Evolutionary conservation across 73 alveolate genomes (phyloP).

Genomic region (Tetrahymena borealis): DNA sequence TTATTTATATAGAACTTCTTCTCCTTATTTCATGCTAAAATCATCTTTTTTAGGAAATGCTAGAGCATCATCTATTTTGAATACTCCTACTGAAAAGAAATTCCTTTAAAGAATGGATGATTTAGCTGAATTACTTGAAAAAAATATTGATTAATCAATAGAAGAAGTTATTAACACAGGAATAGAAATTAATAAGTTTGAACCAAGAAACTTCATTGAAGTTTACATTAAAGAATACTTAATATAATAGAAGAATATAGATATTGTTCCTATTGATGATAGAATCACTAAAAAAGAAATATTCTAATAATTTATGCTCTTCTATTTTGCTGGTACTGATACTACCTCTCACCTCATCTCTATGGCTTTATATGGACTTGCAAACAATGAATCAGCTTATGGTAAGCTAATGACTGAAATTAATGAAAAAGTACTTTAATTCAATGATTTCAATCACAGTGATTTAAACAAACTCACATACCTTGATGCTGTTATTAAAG

Average conservation of each 20-base stretch:
- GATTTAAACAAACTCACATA: not conserved
- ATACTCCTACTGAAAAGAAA: not conserved
- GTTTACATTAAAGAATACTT: not conserved
- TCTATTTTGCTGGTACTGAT: constrained; percentile 36
- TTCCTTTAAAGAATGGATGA: not conserved
- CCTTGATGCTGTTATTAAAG: not conserved
- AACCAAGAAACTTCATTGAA: not conserved
- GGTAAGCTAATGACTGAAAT: constrained; percentile 8
- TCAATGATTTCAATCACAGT: not conserved
- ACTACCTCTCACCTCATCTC: constrained; percentile 25
- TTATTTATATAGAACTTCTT: not conserved
- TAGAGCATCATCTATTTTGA: not conserved
- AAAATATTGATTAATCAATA: not conserved
- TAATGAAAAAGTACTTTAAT: not conserved
- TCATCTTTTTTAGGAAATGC: not conserved
- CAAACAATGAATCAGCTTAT: not conserved
- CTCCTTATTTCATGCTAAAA: not conserved
- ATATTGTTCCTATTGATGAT: not conserved
- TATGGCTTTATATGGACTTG: constrained; percentile 11
- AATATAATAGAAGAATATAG: no score
- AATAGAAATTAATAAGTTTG: not conserved
- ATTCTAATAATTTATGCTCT: constrained; percentile 5
- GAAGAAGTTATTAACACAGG: not conserved
- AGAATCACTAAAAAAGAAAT: not conserved
- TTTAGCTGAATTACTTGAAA: not conserved